Evolutionary conservation across 768 basidiomycete species (phyloP), one percentile per base, ranked within the genome.

Genomic region (Phlebiopsis gigantea): DNA sequence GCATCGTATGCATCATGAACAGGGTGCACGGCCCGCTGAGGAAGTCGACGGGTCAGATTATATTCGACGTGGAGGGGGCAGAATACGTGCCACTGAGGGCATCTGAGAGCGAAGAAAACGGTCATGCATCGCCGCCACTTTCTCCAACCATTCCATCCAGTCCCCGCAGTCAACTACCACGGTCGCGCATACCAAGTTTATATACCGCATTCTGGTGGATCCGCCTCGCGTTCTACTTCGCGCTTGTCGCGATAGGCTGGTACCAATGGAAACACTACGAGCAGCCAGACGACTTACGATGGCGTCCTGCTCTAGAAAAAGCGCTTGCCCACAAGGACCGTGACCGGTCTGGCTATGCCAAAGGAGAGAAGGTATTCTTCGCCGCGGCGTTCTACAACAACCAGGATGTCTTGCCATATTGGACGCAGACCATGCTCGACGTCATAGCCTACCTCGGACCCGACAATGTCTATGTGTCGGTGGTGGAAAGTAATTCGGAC

Each of bases 371-470:
- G 39, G 63, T 73, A 21, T 74, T 70, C 56, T 70, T 76, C 61
- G 74, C 72, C 12, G 75, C 73, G 2, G 72, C 75, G 66, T 73
- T 78, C 58, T 70, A 66, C 64, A 67, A 77, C 51, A 75, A 76
- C 41, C 63, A 71, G 52, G 52, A 47, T 0, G 67, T 77, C 1
- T 62, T 78, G 25, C 72, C 74, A 0, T 72, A 73, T 50, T 78
- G 76, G 75, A 68, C 68, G 2, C 53, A 63, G 5, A 64, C 73
- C 30, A 61, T 77, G 29, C 55, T 72, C 46, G 66, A 68, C 56
- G 61, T 65, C 4, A 73, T 76, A 9, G 57, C 65, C 41, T 75
- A 71, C 49, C 68, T 78, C 45, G 77, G 77, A n/a, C 46, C 64
- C 5, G 72, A 72, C 55, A 76, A 77, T 34, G 72, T 75, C 39